Evolutionary conservation across 805 yeast genomes (phyloP).

Genomic region (Cyberlindnera meyerae): DNA sequence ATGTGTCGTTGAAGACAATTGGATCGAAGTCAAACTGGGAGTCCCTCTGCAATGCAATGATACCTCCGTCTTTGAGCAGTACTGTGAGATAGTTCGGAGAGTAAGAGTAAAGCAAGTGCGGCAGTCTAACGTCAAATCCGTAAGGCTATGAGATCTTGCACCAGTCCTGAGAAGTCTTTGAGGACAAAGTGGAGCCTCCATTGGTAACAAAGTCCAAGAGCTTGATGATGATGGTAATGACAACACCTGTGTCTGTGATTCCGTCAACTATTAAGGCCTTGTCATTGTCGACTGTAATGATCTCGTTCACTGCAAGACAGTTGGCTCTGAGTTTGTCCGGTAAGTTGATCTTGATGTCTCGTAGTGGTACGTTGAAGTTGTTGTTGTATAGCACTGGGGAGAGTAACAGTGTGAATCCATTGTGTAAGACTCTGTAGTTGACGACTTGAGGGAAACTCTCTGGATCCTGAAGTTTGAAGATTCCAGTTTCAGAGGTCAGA

Average conservation of each 20-base stretch:
- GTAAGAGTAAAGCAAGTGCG: conserved; percentile 47
- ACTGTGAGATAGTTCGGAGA: conserved; percentile 44
- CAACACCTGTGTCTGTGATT: conserved; percentile 45
- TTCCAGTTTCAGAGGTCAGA: conserved; percentile 17
- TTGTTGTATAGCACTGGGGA: conserved; percentile 23
- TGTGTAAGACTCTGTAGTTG: conserved; percentile 18
- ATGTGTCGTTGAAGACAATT: conserved; percentile 50
- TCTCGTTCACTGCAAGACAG: conserved; percentile 36
- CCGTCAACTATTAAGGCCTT: conserved; percentile 43
- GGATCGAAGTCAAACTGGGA: conserved; percentile 32
- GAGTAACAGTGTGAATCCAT: conserved; percentile 15
- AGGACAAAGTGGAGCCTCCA: conserved; percentile 10
- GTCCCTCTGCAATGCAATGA: conserved; percentile 45
- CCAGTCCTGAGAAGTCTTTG: conserved; percentile 42
- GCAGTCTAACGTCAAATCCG: conserved; percentile 51
- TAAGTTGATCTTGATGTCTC: conserved; percentile 28
- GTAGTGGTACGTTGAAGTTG: conserved; percentile 17
- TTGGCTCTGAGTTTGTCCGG: conserved; percentile 33
- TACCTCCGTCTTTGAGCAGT: conserved; percentile 72
- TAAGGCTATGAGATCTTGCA: conserved; percentile 65
- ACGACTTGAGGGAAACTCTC: conserved; percentile 31
- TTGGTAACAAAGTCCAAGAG: conserved; percentile 36
- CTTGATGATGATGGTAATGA: conserved; percentile 45
- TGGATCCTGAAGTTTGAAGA: conserved; percentile 29
- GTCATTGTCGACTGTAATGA: conserved; percentile 24